Percentiles rank a stretch among this genome's conserved stretches.
phyloP scores from a whole-genome alignment of 139 green algal species.

The Haematococcus sp. region DNA sequence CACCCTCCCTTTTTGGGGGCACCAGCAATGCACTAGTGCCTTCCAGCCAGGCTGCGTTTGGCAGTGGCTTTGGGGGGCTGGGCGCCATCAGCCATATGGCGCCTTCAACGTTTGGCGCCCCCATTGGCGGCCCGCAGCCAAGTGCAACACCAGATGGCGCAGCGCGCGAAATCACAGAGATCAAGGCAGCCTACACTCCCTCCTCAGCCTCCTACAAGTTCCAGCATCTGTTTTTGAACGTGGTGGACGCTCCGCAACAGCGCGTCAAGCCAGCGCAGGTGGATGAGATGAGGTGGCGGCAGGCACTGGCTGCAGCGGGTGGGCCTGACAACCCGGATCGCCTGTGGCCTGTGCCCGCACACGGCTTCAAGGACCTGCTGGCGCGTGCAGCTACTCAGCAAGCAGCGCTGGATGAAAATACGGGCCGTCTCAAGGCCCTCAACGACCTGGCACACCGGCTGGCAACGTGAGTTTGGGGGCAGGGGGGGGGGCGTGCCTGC shows the following conservation, averaged over 20 bases:
- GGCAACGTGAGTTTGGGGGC: constrained; percentile 2
- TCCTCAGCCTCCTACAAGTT: constrained; percentile 53
- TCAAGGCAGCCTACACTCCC: constrained; percentile 41
- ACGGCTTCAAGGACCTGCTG: constrained; percentile 68
- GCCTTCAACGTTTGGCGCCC: no score
- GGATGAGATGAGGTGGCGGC: constrained; percentile 75
- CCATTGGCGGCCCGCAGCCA: no score
- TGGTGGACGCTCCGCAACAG: constrained; percentile 58
- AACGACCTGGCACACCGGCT: constrained; percentile 8
- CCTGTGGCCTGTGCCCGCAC: constrained; percentile 70
- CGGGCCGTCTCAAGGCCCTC: constrained; percentile 22
- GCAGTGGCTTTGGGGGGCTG: no score
- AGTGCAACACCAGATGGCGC: neutral
- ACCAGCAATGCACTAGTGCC: neutral
- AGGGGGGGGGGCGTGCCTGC: neutral
- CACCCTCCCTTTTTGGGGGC: neutral
- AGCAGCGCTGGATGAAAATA: constrained; percentile 37
- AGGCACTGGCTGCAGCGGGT: constrained; percentile 55
- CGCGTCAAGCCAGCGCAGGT: constrained; percentile 58
- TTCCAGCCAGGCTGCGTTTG: no score
- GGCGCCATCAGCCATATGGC: no score
- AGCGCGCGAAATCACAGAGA: constrained; percentile 4
- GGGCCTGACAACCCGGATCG: constrained; percentile 58
- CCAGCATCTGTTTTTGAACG: constrained; percentile 67
- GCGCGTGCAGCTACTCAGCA: constrained; percentile 45